Base-by-base conservation (phyloP, 257 asterid genomes). In the Plectranthus barbatus region DNA sequence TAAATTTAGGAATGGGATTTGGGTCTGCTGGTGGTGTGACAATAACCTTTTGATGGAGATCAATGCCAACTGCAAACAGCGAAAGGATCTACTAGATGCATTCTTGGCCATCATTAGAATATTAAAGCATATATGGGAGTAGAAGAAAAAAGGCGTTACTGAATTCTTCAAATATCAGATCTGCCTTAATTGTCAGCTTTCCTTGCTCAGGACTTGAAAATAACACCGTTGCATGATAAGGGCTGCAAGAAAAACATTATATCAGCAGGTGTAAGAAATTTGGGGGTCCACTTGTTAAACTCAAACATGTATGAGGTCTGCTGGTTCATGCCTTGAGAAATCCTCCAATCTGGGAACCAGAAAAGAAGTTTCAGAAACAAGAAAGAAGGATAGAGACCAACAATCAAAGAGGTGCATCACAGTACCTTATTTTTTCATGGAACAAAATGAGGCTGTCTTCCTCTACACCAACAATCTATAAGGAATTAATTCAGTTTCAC, bases 21-120 rank as follows among this genome's bases (percentile, higher is more conserved):
- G 55, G 60, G 63, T 75, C 78, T 9, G 60, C 13, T 71, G 81
- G 85, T 67, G 85, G 86, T 59, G 84, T 73, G 69, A 89, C 60
- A 23, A 73, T 76, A 66, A 83, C 78, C 81, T 78, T 92, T 62
- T 79, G 86, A 77, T 75, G 93, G 74, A 92, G 76, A 79, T 92
- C 99, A 54, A 92, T 86, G 67, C 99, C 97, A 72, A 89, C 97
- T 92, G 91, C 80, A 79, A n/a, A 44, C 63, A 66, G 76, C 64
- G 76, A 33, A 61, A 78, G 60, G 54, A 63, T 64, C 55, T 47
- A 68, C 11, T n/a, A 68, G 66, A 72, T 51, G 69, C 74, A 67
- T 64, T 39, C 24, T 52, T 39, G 18, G 37, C 40, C 44, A 48
- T 50, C 71, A 31, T n/a, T 4, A 48, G 41, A 45, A 45, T 11